Evolutionary conservation across 495 filamentous ascomycete species (phyloP).

Genomic region (Trypethelium eluteriae): DNA sequence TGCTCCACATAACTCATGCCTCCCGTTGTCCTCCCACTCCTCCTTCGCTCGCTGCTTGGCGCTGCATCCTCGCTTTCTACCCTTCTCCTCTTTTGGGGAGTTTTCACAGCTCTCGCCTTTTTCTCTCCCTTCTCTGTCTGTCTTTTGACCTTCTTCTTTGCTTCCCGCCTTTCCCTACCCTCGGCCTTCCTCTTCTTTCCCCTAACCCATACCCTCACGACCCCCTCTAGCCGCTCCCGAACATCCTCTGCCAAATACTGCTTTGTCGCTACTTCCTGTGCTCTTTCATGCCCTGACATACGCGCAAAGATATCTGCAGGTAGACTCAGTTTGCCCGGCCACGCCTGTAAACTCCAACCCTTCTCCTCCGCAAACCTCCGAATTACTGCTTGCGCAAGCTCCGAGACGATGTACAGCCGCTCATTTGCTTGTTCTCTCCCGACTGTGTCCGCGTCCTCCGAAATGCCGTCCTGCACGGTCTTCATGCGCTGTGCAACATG

Average conservation of each 20-base stretch:
- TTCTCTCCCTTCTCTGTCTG: constrained; percentile 39
- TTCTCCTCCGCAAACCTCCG: constrained; percentile 72
- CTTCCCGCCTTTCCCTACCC: not conserved
- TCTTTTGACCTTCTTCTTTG: constrained; percentile 20
- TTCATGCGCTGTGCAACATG: constrained; percentile 91
- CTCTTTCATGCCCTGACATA: constrained; percentile 66
- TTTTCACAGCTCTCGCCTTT: constrained; percentile 38
- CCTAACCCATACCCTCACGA: constrained; percentile 42
- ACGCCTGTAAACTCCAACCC: constrained; percentile 71
- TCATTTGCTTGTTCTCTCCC: constrained; percentile 37
- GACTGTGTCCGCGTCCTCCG: constrained; percentile 31
- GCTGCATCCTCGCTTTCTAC: constrained; percentile 21
- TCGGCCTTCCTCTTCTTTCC: constrained; percentile 34
- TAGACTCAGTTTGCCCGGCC: constrained; percentile 70
- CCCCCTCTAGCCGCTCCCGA: constrained; percentile 64
- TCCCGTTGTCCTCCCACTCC: constrained; percentile 37
- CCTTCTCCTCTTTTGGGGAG: constrained; percentile 40
- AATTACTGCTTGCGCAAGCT: constrained; percentile 77
- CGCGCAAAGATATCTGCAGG: constrained; percentile 68
- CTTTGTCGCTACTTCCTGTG: constrained; percentile 75
- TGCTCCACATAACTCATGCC: constrained; percentile 49
- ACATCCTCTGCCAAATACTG: constrained; percentile 75
- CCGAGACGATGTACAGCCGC: constrained; percentile 77
- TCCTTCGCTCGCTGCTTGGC: constrained; percentile 35
- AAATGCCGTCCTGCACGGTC: constrained; percentile 72